Conservation (phyloP, 140 eudicot genomes). For the Senecio squalidus region DNA sequence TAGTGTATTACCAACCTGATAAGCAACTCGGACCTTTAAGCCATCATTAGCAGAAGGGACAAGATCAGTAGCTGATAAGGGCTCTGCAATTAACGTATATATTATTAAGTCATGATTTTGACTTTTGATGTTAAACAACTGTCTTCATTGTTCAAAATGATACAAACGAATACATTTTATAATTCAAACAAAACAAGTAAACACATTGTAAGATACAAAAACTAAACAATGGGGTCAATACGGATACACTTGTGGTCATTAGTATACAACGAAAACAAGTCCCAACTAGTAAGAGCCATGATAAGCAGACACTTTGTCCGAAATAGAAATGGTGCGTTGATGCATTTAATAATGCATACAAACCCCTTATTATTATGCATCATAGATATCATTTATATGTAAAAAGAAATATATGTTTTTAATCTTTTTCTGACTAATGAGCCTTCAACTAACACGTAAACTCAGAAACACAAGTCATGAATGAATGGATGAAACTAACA, state of each 20-base stretch:
- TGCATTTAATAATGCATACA: too few relatives aligned
- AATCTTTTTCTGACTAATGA: too few relatives aligned
- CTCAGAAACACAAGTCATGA: too few relatives aligned
- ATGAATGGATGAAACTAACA: not conserved
- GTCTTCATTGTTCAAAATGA: not conserved
- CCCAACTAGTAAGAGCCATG: too few relatives aligned
- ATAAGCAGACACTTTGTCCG: not conserved
- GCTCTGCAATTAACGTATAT: constrained; percentile 49
- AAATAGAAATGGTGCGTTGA: not conserved
- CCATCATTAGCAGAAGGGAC: constrained; percentile 41
- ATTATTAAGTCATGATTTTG: not conserved
- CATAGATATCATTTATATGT: not conserved
- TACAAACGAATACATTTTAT: not conserved
- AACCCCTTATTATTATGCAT: not conserved
- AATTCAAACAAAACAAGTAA: not conserved
- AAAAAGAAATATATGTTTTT: not conserved
- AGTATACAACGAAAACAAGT: not conserved
- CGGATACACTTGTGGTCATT: not conserved
- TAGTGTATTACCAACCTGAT: too few relatives aligned
- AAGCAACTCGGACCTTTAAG: constrained; percentile 85
- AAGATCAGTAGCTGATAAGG: constrained; percentile 62
- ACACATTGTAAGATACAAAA: not conserved
- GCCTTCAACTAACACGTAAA: too few relatives aligned
- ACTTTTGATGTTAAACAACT: not conserved
- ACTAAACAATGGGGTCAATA: too few relatives aligned